Conservation (phyloP, 306 rosid species). For the Fragaria nilgerrensis region DNA sequence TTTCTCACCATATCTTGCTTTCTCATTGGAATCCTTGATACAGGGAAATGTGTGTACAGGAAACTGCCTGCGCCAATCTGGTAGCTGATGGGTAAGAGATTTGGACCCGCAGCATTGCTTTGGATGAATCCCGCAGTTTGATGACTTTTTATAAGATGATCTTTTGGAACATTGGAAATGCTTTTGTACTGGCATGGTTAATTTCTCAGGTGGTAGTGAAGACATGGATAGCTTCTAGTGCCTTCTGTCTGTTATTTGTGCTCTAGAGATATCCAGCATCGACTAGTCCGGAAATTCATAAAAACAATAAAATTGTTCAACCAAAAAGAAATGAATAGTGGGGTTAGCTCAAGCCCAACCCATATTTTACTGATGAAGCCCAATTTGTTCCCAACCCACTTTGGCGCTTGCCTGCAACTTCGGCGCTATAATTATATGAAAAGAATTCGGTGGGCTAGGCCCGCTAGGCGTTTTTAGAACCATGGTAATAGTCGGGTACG, state of each 20-base stretch:
- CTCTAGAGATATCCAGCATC: background rate
- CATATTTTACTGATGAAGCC: too few relatives aligned
- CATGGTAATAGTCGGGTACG: too few relatives aligned
- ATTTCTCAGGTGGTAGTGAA: constrained; percentile 24
- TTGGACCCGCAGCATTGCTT: constrained; percentile 23
- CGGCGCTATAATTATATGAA: too few relatives aligned
- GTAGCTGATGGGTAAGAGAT: constrained; percentile 21
- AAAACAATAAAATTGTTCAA: too few relatives aligned
- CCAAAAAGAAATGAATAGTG: too few relatives aligned
- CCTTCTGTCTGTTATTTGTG: background rate
- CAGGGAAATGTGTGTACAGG: constrained; percentile 6
- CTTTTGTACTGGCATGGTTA: background rate
- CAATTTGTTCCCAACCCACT: too few relatives aligned
- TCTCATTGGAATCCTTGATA: constrained; percentile 25
- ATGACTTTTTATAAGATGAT: background rate
- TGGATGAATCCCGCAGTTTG: constrained; percentile 6
- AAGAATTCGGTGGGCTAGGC: background rate
- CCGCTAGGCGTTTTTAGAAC: too few relatives aligned
- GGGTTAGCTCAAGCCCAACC: too few relatives aligned
- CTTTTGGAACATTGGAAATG: background rate
- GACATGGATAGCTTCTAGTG: constrained; percentile 21
- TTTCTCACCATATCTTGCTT: constrained; percentile 28
- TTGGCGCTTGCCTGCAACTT: too few relatives aligned
- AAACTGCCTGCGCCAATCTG: background rate
- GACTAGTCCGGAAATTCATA: background rate